Percentiles rank a stretch among this genome's conserved stretches.
Evolutionary conservation across 352 stramenopile genomes (phyloP).

Genomic region (Phytopythium litorale): DNA sequence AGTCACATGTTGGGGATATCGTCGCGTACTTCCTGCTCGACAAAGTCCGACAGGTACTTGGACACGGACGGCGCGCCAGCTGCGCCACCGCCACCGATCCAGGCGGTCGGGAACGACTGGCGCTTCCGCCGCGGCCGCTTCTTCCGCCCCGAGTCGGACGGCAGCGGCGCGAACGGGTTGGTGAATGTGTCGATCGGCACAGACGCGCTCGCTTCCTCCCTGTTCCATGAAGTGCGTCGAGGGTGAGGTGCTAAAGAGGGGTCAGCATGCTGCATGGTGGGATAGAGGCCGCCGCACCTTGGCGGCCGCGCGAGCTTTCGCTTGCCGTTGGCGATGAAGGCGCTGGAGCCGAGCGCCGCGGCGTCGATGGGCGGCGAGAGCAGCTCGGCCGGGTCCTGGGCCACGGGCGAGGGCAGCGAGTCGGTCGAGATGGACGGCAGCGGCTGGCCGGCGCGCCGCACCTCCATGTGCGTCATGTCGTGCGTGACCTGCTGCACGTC

Average conservation of each 20-base stretch:
- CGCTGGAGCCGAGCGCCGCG: background rate
- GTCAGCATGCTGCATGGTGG: no score
- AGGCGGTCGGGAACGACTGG: constrained; percentile 57
- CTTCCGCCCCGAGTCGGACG: constrained; percentile 50
- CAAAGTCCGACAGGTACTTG: constrained; percentile 79
- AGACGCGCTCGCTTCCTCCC: constrained; percentile 4
- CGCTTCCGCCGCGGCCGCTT: constrained; percentile 59
- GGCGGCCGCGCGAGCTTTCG: constrained; percentile 9
- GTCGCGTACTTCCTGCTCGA: constrained; percentile 53
- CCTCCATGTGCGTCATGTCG: constrained; percentile 75
- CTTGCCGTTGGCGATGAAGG: constrained; percentile 12
- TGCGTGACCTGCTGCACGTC: constrained; percentile 69
- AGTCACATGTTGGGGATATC: background rate
- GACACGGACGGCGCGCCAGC: constrained; percentile 32
- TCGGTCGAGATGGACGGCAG: constrained; percentile 54
- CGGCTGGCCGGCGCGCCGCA: constrained; percentile 26
- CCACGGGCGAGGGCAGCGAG: constrained; percentile 33
- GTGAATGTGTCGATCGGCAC: constrained; percentile 47
- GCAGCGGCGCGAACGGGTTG: constrained; percentile 65
- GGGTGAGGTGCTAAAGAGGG: no score
- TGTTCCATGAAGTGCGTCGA: background rate
- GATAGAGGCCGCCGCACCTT: background rate
- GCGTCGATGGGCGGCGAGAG: background rate
- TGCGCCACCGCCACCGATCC: constrained; percentile 14
- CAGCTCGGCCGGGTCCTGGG: constrained; percentile 6